Percentiles rank a stretch among this genome's conserved stretches.
phyloP scores from a whole-genome alignment of 768 basidiomycete species.

The Hericium erinaceus region DNA sequence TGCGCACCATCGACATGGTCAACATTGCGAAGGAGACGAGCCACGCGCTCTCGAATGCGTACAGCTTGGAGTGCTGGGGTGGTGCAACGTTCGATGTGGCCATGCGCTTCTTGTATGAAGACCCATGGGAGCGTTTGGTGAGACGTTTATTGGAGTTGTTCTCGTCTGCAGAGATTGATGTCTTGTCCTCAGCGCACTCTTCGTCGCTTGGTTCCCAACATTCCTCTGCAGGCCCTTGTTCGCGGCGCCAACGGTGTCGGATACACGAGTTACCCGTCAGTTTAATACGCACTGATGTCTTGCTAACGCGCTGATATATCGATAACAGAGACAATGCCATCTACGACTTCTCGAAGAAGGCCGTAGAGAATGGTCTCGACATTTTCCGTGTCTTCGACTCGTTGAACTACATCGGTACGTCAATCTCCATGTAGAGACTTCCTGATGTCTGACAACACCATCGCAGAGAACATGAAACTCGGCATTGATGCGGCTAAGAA shows the following conservation, averaged over 20 bases:
- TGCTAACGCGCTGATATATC: neutral
- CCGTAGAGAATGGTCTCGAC: slow-evolving; percentile 98
- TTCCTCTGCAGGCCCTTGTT: slow-evolving; percentile 95
- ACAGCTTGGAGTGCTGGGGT: slow-evolving; percentile 98
- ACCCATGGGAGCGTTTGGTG: slow-evolving; percentile 97
- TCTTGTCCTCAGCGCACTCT: slow-evolving; percentile 57
- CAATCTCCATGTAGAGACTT: neutral
- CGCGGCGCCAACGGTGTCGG: slow-evolving; percentile 99
- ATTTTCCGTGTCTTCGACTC: slow-evolving; percentile 99
- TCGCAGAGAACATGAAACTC: slow-evolving; percentile 80
- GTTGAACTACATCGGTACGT: slow-evolving; percentile 91
- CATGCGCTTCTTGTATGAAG: slow-evolving; percentile 99
- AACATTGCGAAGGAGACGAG: slow-evolving; percentile 98
- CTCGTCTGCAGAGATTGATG: neutral
- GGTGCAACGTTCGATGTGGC: slow-evolving; percentile 98
- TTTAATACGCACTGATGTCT: slow-evolving; percentile 23
- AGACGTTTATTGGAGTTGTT: slow-evolving; percentile 16
- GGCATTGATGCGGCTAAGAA: slow-evolving; percentile 99
- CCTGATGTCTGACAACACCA: neutral
- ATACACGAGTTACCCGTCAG: slow-evolving; percentile 95
- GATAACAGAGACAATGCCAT: slow-evolving; percentile 84
- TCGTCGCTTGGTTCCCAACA: slow-evolving; percentile 94
- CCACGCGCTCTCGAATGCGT: slow-evolving; percentile 90
- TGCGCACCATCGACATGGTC: slow-evolving; percentile 93
- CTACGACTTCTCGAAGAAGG: slow-evolving; percentile 99